These are phyloP conservation scores for Alternaria sp. DNA, from an alignment of 2,329 filamentous ascomycete species.

Conservation along the genomic window DNA sequence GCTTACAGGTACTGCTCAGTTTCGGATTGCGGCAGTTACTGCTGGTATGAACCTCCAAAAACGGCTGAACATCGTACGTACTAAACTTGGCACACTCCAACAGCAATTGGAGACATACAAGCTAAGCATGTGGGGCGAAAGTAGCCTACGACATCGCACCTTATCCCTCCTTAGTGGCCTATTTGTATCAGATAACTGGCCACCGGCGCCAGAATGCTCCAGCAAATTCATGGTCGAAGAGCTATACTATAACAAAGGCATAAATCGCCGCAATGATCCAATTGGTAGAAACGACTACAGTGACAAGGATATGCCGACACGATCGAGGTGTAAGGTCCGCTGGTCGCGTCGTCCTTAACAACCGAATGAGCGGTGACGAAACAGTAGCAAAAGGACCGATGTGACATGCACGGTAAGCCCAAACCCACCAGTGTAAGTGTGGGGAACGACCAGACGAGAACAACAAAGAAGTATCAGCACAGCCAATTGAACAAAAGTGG, in stretches of 20 bases:
- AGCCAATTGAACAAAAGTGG: conserved; percentile 5
- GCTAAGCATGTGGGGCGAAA: conserved; percentile 3
- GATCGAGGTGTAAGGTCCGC: conserved; percentile 18
- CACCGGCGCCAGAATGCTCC: conserved; percentile 8
- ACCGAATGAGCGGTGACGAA: conserved; percentile 37
- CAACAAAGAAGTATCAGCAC: conserved; percentile 17
- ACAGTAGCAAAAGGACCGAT: conserved; percentile 35
- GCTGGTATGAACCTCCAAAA: conserved; percentile 5
- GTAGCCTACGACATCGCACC: conserved; percentile 5
- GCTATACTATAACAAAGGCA: conserved; percentile 10
- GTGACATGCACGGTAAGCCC: conserved; percentile 25
- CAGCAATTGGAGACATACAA: conserved; percentile 6
- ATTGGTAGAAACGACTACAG: conserved; percentile 12
- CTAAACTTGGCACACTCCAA: not conserved
- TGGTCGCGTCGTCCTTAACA: conserved; percentile 19
- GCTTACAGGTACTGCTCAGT: conserved; percentile 15
- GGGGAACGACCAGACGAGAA: conserved; percentile 24
- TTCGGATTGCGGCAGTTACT: conserved; percentile 14
- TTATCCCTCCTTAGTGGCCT: not conserved
- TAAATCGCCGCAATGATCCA: conserved; percentile 9
- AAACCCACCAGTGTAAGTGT: conserved; percentile 20
- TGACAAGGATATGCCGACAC: conserved; percentile 13
- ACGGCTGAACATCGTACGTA: conserved; percentile 8
- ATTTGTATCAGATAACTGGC: conserved; percentile 10
- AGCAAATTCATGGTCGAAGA: conserved; percentile 8